Evolutionary conservation across 768 basidiomycete genomes (phyloP), one percentile per base, ranked within the genome.

Genomic region (Calocera cornea): DNA sequence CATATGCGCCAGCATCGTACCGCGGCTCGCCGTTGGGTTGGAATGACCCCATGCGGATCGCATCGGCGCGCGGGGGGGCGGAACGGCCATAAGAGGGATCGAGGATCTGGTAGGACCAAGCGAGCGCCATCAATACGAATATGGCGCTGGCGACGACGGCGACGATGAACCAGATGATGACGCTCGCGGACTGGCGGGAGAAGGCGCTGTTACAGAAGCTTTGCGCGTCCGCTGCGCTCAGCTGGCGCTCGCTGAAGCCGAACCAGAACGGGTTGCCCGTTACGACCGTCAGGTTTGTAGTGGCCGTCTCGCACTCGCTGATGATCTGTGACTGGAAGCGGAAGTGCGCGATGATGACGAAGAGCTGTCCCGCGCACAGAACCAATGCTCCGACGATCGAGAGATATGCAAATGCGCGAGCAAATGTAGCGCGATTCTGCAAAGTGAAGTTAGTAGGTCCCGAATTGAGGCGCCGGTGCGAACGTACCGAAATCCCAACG

Each of bases 41-140:
- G 54, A 60, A 60, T 11, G 54, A 60, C 14, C 54, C 54, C 54
- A 60, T 60, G 24, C 54, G 54, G 54, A 60, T 60, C 14, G 54
- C 54, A 31, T 60, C 54, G 2, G 54, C 54, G 31, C 54, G 54
- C 14, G 54, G 54, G 24, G 54, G 54, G 11, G 54, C 54, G 16
- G 24, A 33, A 2, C 54, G 24, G 31, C 54, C 54, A 19, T 60
- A 60, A 2, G 54, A 60, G 19, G 54, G 54, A 60, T 60, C 54
- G 54, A 60, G 54, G 10, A 60, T 33, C 22, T 60, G 54, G 22
- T 60, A 60, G 10, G 54, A 60, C 54, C 54, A 60, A 5, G 54
- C 54, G 2, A 60, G 11, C 27, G 54, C 54, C 8, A 60, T 29
- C 27, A 33, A 8, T 2, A 60, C 27, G 31, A 60, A 60, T 11